Percentiles rank a stretch among this genome's conserved stretches.
phyloP scores from a whole-genome alignment of 1,284 basidiomycete species.

The Pterula multifida region DNA sequence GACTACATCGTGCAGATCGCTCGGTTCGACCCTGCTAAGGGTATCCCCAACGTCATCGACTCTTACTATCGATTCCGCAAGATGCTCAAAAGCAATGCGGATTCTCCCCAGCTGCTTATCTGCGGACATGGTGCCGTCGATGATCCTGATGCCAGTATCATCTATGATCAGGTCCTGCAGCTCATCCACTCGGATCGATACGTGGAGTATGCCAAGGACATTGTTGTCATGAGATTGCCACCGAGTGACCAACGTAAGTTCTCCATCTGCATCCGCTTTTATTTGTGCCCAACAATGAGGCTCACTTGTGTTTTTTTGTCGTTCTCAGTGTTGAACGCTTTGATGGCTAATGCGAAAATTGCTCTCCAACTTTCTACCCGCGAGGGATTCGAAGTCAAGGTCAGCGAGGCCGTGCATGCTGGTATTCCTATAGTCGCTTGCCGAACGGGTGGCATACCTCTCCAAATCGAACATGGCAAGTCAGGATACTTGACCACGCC shows the following conservation, averaged over 20 bases:
- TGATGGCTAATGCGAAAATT: conserved; percentile 67
- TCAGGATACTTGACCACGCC: conserved; percentile 70
- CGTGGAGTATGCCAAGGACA: conserved; percentile 48
- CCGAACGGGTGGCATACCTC: conserved; percentile 78
- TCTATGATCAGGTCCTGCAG: conserved; percentile 67
- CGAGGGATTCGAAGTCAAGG: conserved; percentile 89
- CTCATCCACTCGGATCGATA: conserved; percentile 43
- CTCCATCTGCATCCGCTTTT: conserved; percentile 2
- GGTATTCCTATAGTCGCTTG: conserved; percentile 74
- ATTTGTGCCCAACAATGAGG: too few relatives aligned
- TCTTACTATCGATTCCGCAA: conserved; percentile 72
- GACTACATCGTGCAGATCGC: conserved; percentile 80
- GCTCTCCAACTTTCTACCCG: conserved; percentile 71
- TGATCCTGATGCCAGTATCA: conserved; percentile 76
- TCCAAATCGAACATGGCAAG: conserved; percentile 75
- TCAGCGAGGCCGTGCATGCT: conserved; percentile 79
- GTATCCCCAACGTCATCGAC: conserved; percentile 73
- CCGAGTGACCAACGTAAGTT: conserved; percentile 68
- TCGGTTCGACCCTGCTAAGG: conserved; percentile 69
- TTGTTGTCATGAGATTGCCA: conserved; percentile 68
- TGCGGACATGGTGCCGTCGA: conserved; percentile 85
- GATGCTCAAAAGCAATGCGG: conserved; percentile 38
- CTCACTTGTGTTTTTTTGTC: neutral
- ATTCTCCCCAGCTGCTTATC: conserved; percentile 70
- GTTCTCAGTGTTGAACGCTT: conserved; percentile 54